These are phyloP conservation scores for Dactylellina parvicollis DNA, from an alignment of 2,329 filamentous ascomycete genomes.

Conservation along the genomic window DNA sequence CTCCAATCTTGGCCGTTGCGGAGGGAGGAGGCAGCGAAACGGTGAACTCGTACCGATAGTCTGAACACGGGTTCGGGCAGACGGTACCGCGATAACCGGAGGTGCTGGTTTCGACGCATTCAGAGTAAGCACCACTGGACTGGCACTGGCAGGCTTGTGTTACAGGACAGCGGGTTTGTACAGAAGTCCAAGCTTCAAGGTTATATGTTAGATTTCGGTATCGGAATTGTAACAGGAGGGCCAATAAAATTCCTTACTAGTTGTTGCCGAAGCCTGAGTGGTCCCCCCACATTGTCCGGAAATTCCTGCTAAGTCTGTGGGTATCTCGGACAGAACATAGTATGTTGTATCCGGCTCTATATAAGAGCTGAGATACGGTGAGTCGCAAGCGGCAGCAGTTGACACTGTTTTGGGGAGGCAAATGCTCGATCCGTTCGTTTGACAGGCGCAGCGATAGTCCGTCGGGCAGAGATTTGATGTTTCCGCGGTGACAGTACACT, in stretches of 20 bases:
- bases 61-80: conserved; percentile 27
- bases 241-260: background rate
- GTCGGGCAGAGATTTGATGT: conserved; percentile 12
- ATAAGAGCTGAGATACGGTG: background rate
- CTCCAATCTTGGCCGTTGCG: conserved; percentile 14
- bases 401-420: conserved; percentile 8
- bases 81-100: background rate
- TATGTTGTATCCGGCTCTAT: background rate
- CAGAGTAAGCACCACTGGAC: background rate
- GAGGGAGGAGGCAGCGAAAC: conserved; percentile 10
- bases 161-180: conserved; percentile 5
- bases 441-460: conserved; percentile 18
- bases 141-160: conserved; percentile 16
- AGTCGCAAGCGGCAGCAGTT: background rate
- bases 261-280: background rate
- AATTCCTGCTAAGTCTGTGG: background rate
- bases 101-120: conserved; percentile 4
- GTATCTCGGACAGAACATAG: background rate
- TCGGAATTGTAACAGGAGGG: background rate
- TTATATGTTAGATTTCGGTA: background rate
- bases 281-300: conserved; percentile 30
- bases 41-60: background rate
- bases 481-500: background rate
- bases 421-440: conserved; percentile 1
- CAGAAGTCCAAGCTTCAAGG: conserved; percentile 5